phyloP scores from a whole-genome alignment of 1,139 yeast species.

The Hansenula sp. region DNA sequence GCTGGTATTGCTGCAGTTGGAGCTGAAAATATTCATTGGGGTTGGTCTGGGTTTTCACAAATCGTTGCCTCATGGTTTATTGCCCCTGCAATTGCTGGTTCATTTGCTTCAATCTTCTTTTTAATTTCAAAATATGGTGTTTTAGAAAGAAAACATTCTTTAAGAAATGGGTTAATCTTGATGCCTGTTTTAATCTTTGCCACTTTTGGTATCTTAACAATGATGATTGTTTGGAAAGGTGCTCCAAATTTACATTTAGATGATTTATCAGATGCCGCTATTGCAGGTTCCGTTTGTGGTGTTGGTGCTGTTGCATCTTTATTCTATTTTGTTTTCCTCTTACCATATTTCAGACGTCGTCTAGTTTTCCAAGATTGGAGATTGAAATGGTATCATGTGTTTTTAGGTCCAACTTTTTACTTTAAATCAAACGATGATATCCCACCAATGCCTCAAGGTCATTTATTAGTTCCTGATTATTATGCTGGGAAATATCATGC shows the following conservation, averaged over 20 bases:
- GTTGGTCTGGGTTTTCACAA: constrained; percentile 71
- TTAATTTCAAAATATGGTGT: constrained; percentile 57
- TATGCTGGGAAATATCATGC: constrained; percentile 56
- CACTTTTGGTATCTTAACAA: constrained; percentile 60
- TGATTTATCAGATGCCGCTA: constrained; percentile 46
- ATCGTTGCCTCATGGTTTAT: constrained; percentile 80
- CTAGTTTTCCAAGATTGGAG: constrained; percentile 67
- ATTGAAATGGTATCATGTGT: constrained; percentile 52
- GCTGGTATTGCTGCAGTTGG: constrained; percentile 66
- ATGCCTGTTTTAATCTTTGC: constrained; percentile 61
- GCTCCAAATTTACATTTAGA: constrained; percentile 61
- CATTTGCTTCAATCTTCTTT: constrained; percentile 55
- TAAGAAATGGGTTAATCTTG: constrained; percentile 47
- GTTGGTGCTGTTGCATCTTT: constrained; percentile 54
- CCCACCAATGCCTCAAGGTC: constrained; percentile 66
- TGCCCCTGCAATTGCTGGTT: constrained; percentile 73
- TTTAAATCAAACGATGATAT: constrained; percentile 54
- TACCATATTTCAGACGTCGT: constrained; percentile 63
- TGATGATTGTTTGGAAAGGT: constrained; percentile 66
- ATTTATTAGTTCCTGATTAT: constrained; percentile 54
- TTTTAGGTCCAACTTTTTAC: constrained; percentile 54
- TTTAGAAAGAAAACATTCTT: constrained; percentile 50
- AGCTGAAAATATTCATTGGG: constrained; percentile 60
- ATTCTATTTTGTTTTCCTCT: constrained; percentile 50
- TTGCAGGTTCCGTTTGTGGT: constrained; percentile 56